Base-by-base conservation (phyloP, 2,329 filamentous ascomycete genomes). In the Phaeoacremonium minimum region DNA sequence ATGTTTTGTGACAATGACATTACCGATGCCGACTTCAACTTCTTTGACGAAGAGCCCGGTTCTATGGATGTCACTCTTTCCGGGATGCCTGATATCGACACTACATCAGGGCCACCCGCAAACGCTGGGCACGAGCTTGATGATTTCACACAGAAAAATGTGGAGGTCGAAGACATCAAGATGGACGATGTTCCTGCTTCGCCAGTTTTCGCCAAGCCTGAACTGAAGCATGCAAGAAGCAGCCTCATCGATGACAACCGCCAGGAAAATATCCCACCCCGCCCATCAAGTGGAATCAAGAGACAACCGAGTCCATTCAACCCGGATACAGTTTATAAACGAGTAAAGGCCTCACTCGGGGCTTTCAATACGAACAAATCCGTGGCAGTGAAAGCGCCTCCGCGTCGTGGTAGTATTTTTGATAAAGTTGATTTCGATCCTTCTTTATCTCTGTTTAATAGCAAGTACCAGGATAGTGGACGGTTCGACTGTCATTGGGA, bases 11-110 rank as follows among this genome's bases (percentile, higher is more conserved):
- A 80, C n/a, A 74, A 78, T 44, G 77, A 80, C 46, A 71, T 91
- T n/a, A 89, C 83, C 2, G 87, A 93, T 47, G 85, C 80, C 6
- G 87, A 93, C 52, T 91, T 91, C 55, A 87, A 77, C 53, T 91
- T 90, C 57, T 91, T 91, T 47, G 85, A 91, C 49, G 80, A 84
- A 42, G 62, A 73, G 17, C 67, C 73, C 4, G 65, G 56, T 3
- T 60, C 57, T 9, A 56, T 60, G 16, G 64, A 64, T 29, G 40
- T 70, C 28, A 60, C 63, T 20, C 44, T 61, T 3, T 47, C 61
- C 9, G 55, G 49, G 17, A 36, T 62, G 20, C 43, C 57, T 9
- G 53, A 52, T 7, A 46, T 63, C 28, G 40, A 48, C 13, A 46
- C 45, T 18, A 15, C 47, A 28, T 36, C 46, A 38, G 38, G 46